Conservation (phyloP, 129 eudicot genomes). For the Arctium lappa region DNA sequence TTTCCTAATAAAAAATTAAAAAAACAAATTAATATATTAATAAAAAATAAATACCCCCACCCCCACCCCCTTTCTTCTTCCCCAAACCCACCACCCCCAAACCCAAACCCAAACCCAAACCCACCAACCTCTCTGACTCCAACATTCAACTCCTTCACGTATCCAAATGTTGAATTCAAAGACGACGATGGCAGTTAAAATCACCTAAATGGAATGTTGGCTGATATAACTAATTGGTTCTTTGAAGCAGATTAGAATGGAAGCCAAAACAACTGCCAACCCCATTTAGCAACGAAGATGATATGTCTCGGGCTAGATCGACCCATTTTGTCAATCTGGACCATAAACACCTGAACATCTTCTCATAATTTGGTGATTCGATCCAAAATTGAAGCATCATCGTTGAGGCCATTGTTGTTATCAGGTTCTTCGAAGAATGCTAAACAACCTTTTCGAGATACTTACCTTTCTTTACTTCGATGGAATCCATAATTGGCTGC, state of each 20-base stretch:
- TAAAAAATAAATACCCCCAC: too few species aligned
- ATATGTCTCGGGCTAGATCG: constrained; percentile 65
- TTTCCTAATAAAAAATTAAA: too few species aligned
- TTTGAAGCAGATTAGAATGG: constrained; percentile 64
- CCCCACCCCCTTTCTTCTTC: too few species aligned
- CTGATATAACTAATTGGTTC: constrained; percentile 55
- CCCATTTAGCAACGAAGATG: constrained; percentile 75
- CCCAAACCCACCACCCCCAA: too few species aligned
- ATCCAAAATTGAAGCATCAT: constrained; percentile 6
- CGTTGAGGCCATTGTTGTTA: not conserved
- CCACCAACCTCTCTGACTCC: too few species aligned
- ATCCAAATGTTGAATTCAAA: constrained; percentile 70
- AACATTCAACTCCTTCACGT: too few species aligned
- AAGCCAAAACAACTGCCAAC: constrained; percentile 68
- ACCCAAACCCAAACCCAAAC: too few species aligned
- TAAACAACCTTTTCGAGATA: too few species aligned
- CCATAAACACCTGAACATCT: constrained; percentile 22
- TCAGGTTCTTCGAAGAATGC: too few species aligned
- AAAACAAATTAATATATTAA: too few species aligned
- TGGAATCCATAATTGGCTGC: too few species aligned
- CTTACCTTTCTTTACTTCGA: too few species aligned
- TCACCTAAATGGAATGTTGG: constrained; percentile 75
- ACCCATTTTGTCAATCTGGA: constrained; percentile 55
- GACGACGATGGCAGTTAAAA: constrained; percentile 84
- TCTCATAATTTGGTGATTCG: constrained; percentile 24